A percentile compares a stretch with the other conserved stretches of the same genome.
Evolutionary conservation across 2,329 filamentous ascomycete species (phyloP).

Genomic region (Aspergillus novoparasiticus): DNA sequence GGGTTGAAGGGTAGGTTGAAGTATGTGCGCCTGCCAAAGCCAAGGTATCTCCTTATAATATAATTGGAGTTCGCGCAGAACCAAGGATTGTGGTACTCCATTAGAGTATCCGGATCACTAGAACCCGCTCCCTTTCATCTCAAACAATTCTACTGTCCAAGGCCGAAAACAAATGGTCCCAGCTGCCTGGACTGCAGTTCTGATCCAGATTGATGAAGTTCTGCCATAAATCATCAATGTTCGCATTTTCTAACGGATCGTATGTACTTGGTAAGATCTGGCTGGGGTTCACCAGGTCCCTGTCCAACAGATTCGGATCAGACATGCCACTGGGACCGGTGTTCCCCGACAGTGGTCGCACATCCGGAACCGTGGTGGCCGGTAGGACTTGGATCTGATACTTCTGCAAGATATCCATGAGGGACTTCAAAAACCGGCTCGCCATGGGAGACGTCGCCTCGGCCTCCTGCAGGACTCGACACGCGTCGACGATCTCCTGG

Average conservation of each 20-base stretch:
- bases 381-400: background rate
- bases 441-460: background rate
- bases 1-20: background rate
- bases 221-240: background rate
- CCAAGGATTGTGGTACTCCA: background rate
- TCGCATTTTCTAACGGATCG: background rate
- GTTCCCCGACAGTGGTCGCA: background rate
- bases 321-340: too few relatives aligned
- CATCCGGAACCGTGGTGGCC: background rate
- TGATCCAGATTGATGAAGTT: constrained; percentile 1
- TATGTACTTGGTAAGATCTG: background rate
- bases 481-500: background rate
- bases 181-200: background rate
- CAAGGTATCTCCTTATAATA: background rate
- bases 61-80: background rate
- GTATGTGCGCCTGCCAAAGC: background rate
- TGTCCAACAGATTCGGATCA: too few relatives aligned
- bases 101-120: background rate
- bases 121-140: too few relatives aligned
- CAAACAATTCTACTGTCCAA: background rate
- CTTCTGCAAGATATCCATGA: background rate
- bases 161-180: background rate
- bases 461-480: background rate
- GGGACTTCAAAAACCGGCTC: background rate
- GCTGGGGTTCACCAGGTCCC: too few relatives aligned